Conservation (phyloP, 108 stramenopile species). For the Schizochytrium sp. region DNA sequence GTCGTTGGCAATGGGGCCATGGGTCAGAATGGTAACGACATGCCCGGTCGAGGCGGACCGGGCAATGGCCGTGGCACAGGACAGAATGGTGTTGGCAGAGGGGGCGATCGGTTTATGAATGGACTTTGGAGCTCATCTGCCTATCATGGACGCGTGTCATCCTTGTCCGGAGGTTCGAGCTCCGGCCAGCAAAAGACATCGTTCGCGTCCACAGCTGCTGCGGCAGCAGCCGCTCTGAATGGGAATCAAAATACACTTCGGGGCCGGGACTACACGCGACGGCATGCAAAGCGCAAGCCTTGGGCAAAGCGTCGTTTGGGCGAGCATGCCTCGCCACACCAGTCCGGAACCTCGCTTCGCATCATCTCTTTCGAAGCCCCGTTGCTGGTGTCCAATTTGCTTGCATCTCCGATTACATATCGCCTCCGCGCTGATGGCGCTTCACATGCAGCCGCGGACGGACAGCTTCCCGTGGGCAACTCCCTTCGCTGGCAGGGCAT, state of each 20-base stretch:
- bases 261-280: not conserved
- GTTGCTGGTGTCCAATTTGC: not conserved
- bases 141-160: not conserved
- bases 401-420: not conserved
- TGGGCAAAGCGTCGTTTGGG: not conserved
- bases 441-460: not conserved
- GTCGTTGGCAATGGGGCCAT: too few species aligned
- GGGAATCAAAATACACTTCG: not conserved
- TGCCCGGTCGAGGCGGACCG: too few species aligned
- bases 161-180: not conserved
- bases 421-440: not conserved
- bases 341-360: conserved; percentile 2
- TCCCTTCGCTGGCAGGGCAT: conserved; percentile 6
- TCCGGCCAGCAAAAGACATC: not conserved
- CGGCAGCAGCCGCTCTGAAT: not conserved
- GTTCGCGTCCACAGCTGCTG: not conserved
- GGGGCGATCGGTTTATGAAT: too few species aligned
- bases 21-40: too few species aligned
- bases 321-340: not conserved
- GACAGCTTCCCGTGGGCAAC: not conserved
- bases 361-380: not conserved
- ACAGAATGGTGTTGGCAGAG: too few species aligned
- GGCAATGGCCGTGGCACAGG: too few species aligned
- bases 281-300: not conserved
- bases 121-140: not conserved